Evolutionary conservation across 257 asterid genomes (phyloP).

Genomic region (Lycium barbarum): DNA sequence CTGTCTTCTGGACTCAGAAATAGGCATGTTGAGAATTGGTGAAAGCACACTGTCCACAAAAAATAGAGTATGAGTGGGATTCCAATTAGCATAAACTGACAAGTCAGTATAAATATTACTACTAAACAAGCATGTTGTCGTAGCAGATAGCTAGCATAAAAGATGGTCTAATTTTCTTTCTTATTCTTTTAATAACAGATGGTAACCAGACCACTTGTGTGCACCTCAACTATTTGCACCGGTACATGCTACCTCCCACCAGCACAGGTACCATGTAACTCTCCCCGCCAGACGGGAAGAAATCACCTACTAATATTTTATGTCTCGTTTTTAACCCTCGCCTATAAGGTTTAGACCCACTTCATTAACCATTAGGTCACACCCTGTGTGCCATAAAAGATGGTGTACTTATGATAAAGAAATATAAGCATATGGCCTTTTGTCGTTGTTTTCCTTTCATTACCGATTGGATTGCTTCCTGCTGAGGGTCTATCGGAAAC

Average conservation of each 20-base stretch:
- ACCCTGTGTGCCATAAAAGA: background rate
- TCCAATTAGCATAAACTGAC: slow-evolving; percentile 1
- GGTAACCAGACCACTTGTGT: background rate
- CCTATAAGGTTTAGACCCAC: background rate
- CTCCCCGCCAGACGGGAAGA: background rate
- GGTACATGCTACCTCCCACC: background rate
- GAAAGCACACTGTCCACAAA: slow-evolving; percentile 82
- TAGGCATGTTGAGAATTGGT: slow-evolving; percentile 90
- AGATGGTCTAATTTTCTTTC: background rate
- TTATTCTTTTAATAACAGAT: background rate
- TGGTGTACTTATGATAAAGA: background rate
- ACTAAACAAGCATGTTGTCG: background rate
- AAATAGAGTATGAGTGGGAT: background rate
- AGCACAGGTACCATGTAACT: background rate
- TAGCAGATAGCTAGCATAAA: background rate
- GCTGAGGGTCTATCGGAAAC: too few relatives aligned
- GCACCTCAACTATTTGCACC: background rate
- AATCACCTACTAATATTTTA: background rate
- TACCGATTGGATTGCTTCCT: too few relatives aligned
- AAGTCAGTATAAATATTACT: background rate
- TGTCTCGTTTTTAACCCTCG: background rate
- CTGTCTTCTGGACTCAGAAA: slow-evolving; percentile 91
- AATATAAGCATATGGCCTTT: background rate
- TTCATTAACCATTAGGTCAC: background rate
- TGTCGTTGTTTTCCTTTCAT: too few relatives aligned